Evolutionary conservation across 2,329 filamentous ascomycete genomes (phyloP), one percentile per base, ranked within the genome.

Genomic region (Pseudocercospora musae): DNA sequence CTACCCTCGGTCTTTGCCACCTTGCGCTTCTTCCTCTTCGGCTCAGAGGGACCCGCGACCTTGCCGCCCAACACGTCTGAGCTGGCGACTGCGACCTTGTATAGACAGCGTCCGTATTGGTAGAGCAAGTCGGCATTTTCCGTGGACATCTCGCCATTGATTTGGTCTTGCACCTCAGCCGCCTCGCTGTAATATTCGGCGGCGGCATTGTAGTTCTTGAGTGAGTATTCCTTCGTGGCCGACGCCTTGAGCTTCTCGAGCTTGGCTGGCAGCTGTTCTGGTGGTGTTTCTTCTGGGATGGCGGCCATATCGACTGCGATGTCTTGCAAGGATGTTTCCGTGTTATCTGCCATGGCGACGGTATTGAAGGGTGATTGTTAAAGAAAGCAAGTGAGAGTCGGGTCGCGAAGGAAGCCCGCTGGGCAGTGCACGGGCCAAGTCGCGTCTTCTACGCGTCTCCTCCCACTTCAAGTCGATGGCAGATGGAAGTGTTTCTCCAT

Each of bases 41-140:
- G 83, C 79, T 74, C 85, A 76, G 82, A 79, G 49, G 82, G 82
- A 1, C 82, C 79, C 13, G 85, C 84, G 20, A 93, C 89, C 72
- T 89, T 90, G 33, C 90, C 91, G 61, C 95, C 95, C 37, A 99
- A 83, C 23, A 99, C 93, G 73, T 98, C 93, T 74, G 92, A 97
- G 78, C 96, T 96, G 76, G 87, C 89, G 75, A 98, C 90, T 29
- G 93, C 95, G 63, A 98, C 90, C 76, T 93, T 93, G 83, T 96
- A 98, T 20, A 99, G 81, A 60, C 92, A 92, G 74, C 94, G 91
- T 13, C 95, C 95, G 78, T 99, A 99, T 67, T 92, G 86, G 77
- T 96, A 99, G 20, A 98, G 86, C 52, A 99, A 86, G 75, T 98
- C 94, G 56, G 93, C 94, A 71, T 99, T 99, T 62, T 92, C 88